Evolutionary conservation across 2,329 filamentous ascomycete genomes (phyloP).

Genomic region (Colletotrichum phormii): DNA sequence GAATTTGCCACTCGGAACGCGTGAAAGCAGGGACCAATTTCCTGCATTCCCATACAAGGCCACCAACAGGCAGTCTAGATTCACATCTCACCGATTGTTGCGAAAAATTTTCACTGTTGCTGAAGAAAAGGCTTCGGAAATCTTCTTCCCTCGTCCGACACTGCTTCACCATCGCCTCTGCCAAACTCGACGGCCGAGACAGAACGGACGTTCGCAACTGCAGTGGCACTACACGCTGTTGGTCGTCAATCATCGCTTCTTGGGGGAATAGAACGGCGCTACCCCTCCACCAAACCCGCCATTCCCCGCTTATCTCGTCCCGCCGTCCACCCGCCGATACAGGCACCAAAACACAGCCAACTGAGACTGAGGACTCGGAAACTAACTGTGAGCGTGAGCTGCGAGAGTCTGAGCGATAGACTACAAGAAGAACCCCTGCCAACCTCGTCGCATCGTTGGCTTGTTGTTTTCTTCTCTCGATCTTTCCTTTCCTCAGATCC

Average conservation of each 20-base stretch:
- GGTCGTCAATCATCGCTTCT: slow-evolving; percentile 33
- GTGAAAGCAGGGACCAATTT: slow-evolving; percentile 32
- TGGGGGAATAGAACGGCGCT: slow-evolving; percentile 33
- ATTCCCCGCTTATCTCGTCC: slow-evolving; percentile 34
- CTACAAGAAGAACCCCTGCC: slow-evolving; percentile 32
- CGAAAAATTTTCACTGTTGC: slow-evolving; percentile 31
- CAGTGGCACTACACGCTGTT: slow-evolving; percentile 4
- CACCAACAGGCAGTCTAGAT: slow-evolving; percentile 30
- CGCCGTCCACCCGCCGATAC: slow-evolving; percentile 19
- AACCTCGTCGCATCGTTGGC: slow-evolving; percentile 16
- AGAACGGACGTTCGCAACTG: slow-evolving; percentile 14
- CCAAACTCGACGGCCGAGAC: slow-evolving; percentile 36
- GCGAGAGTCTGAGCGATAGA: slow-evolving; percentile 6
- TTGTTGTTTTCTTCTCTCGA: background rate
- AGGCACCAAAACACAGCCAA: slow-evolving; percentile 6
- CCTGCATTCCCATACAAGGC: slow-evolving; percentile 33
- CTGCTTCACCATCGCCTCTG: slow-evolving; percentile 15
- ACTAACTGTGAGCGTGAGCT: background rate
- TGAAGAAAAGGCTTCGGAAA: slow-evolving; percentile 1
- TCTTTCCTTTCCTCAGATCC: slow-evolving; percentile 15
- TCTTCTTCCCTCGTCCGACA: slow-evolving; percentile 12
- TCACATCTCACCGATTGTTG: slow-evolving; percentile 19
- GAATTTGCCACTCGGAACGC: slow-evolving; percentile 33
- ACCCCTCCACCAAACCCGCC: slow-evolving; percentile 30
- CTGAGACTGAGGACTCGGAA: background rate